phyloP scores from a whole-genome alignment of 1,284 basidiomycete genomes.

The Ustilago crameri region DNA sequence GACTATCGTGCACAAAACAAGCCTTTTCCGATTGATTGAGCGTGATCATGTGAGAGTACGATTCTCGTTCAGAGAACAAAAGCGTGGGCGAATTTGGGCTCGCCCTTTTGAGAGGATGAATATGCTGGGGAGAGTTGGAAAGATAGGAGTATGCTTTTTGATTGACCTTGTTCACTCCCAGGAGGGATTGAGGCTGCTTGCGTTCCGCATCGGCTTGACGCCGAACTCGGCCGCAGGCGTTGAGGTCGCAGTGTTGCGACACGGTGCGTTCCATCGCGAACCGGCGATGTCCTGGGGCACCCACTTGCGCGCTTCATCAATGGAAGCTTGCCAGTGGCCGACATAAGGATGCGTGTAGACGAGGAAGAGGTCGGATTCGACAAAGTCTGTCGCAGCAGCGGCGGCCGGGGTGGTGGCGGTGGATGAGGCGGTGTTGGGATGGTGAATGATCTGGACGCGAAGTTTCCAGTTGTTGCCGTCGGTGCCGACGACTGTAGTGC shows the following conservation, averaged over 20 bases:
- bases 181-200: constrained; percentile 25
- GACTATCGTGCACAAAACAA: too few species aligned
- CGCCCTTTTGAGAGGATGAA: not conserved
- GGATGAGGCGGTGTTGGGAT: constrained; percentile 17
- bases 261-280: constrained; percentile 7
- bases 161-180: constrained; percentile 15
- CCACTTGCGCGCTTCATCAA: constrained; percentile 42
- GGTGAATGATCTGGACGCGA: constrained; percentile 31
- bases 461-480: constrained; percentile 33
- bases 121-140: not conserved
- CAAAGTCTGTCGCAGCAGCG: constrained; percentile 18
- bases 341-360: constrained; percentile 36
- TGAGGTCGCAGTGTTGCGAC: not conserved
- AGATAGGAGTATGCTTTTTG: too few species aligned
- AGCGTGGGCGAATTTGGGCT: too few species aligned
- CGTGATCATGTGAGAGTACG: too few species aligned
- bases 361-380: constrained; percentile 46
- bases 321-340: constrained; percentile 22
- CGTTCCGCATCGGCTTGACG: constrained; percentile 20
- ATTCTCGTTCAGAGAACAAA: too few species aligned
- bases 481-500: constrained; percentile 23
- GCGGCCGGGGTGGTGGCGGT: constrained; percentile 1
- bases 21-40: too few species aligned
- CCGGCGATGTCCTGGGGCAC: constrained; percentile 25
- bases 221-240: constrained; percentile 1